Conservation (phyloP, 352 stramenopile genomes). For the Pythium coloratum region DNA sequence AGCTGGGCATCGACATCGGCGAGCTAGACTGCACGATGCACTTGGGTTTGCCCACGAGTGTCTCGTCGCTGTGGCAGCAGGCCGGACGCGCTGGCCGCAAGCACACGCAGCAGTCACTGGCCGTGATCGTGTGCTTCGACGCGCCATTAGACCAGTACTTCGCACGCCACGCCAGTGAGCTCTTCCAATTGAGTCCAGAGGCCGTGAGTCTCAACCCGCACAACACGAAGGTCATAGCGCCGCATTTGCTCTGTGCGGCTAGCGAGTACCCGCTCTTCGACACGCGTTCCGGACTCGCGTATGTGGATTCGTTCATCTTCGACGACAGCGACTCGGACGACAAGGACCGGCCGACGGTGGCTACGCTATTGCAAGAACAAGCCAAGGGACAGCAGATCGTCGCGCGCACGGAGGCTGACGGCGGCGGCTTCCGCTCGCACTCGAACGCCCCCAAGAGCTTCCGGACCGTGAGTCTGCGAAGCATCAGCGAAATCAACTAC, state of each 20-base stretch:
- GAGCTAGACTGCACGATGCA: conserved; percentile 96
- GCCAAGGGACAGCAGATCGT: conserved; percentile 22
- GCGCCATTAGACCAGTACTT: conserved; percentile 94
- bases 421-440: conserved; percentile 54
- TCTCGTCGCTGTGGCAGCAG: conserved; percentile 96
- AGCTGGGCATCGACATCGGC: conserved; percentile 96
- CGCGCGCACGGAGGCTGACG: conserved; percentile 9
- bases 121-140: conserved; percentile 96
- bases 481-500: conserved; percentile 69
- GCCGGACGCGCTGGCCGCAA: conserved; percentile 93
- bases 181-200: conserved; percentile 79
- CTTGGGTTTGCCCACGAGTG: conserved; percentile 92
- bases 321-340: conserved; percentile 19
- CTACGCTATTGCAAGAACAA: conserved; percentile 8
- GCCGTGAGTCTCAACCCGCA: conserved; percentile 78
- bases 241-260: conserved; percentile 94
- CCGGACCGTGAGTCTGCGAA: conserved; percentile 58
- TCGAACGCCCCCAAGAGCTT: conserved; percentile 62
- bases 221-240: conserved; percentile 87
- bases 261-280: conserved; percentile 91
- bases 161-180: conserved; percentile 50
- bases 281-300: conserved; percentile 45
- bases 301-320: conserved; percentile 71
- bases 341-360: not conserved
- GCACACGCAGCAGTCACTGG: conserved; percentile 73